Evolutionary conservation across 306 rosid genomes (phyloP), one percentile per base, ranked within the genome.

Genomic region (Trifolium repens): DNA sequence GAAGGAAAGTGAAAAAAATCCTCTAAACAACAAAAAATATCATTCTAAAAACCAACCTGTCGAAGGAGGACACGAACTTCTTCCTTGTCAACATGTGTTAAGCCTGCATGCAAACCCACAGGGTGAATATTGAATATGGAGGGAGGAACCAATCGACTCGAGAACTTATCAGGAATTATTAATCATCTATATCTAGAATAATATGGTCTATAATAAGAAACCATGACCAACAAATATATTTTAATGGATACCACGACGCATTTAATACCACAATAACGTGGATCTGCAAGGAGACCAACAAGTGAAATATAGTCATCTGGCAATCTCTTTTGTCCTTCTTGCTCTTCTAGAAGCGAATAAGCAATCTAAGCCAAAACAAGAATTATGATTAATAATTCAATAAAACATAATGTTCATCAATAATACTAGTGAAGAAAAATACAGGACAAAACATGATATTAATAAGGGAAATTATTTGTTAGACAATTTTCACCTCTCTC

Each of bases 201-300:
- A 63, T 60, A 35, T 60, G 76, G 72, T 44, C 53, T 68, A 64
- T 12, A 72, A 57, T 37, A 70, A 69, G 61, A 62, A 71, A 71
- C 63, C 76, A 67, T 47, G 69, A 63, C 77, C 42, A 60, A 64
- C 46, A 80, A 37, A 53, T 53, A 76, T 76, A 78, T 71, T 76
- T 68, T 78, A 83, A 81, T 64, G 76, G 82, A 78, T 85, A 87
- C 86, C 89, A 81, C 74, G 69, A 87, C 84, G 30, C 34, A 72
- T 60, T 81, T 78, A 86, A 71, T 94, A 94, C 98, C 97, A 85
- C 96, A 94, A 86, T 88, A 96, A 62, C 96, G 91, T 84, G 97
- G 91, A 84, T 96, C 97, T 69, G 96, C 99, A 85, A 96, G 97
- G 84, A 96, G 98, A 82, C 90, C 79, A 55, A 96, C 99, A 67